These are phyloP conservation scores for Fusarium sp. DNA, from an alignment of 2,329 filamentous ascomycete species.

Conservation along the genomic window DNA sequence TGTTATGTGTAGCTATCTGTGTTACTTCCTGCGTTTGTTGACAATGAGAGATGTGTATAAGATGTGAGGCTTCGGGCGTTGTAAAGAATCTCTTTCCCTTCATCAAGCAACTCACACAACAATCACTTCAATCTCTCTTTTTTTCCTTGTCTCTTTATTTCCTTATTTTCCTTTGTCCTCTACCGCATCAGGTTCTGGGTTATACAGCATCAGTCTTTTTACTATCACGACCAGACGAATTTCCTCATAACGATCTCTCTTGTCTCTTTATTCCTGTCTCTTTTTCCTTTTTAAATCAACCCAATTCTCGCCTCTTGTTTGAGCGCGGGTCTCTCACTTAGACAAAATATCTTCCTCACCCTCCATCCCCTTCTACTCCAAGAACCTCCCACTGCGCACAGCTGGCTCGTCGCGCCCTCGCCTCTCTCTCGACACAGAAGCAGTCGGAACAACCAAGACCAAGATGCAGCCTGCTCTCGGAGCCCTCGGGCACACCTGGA, in stretches of 20 bases:
- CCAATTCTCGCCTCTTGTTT: conserved; percentile 37
- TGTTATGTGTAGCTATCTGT: not conserved
- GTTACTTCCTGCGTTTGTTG: conserved; percentile 20
- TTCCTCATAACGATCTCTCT: conserved; percentile 22
- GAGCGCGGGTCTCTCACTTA: conserved; percentile 37
- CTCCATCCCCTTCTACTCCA: conserved; percentile 58
- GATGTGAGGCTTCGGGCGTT: conserved; percentile 22
- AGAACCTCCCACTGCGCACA: conserved; percentile 59
- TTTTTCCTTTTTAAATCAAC: conserved; percentile 5
- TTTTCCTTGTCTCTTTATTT: conserved; percentile 46
- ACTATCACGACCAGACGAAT: conserved; percentile 34
- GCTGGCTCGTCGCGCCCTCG: conserved; percentile 56
- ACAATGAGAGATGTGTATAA: conserved; percentile 43
- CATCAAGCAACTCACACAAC: conserved; percentile 45
- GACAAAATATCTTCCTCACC: conserved; percentile 54
- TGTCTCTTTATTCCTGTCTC: conserved; percentile 3
- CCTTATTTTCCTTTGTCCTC: conserved; percentile 48
- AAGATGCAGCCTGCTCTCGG: conserved; percentile 71
- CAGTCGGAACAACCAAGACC: conserved; percentile 41
- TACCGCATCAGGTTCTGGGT: conserved; percentile 41
- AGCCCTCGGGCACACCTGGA: conserved; percentile 83
- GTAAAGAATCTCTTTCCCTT: conserved; percentile 29
- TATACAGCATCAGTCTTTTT: conserved; percentile 29
- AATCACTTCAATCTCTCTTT: conserved; percentile 38
- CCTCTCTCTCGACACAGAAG: conserved; percentile 58